Evolutionary conservation across 768 basidiomycete genomes (phyloP).

Genomic region (Xerocomellus chrysenteron): DNA sequence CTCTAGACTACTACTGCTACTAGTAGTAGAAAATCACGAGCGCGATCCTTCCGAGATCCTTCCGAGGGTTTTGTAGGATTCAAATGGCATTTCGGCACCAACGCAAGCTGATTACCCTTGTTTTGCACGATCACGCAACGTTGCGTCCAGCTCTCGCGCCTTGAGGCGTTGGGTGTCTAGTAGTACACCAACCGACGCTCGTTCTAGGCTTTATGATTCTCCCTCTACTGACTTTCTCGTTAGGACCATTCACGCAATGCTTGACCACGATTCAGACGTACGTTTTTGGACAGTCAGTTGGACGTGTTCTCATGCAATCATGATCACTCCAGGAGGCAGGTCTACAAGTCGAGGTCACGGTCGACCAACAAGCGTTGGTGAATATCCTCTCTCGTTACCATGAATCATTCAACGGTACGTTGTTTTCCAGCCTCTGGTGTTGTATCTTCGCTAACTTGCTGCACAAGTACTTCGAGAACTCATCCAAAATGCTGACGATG

Average conservation of each 20-base stretch:
- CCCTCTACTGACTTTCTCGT: neutral
- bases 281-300: neutral
- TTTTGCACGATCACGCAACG: too few species aligned
- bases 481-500: conserved; percentile 59
- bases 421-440: neutral
- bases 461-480: conserved; percentile 48
- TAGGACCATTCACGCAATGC: neutral
- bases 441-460: neutral
- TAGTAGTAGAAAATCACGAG: too few species aligned
- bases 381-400: conserved; percentile 21
- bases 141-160: neutral
- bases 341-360: conserved; percentile 14
- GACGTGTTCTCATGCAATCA: neutral
- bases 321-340: neutral
- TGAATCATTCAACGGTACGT: conserved; percentile 9
- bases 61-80: too few species aligned
- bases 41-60: too few species aligned
- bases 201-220: too few species aligned
- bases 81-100: too few species aligned
- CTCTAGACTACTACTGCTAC: too few species aligned
- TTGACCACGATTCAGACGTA: neutral
- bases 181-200: too few species aligned
- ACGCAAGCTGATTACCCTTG: too few species aligned
- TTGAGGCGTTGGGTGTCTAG: neutral
- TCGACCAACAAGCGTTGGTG: conserved; percentile 14